These are phyloP conservation scores for Penicillium fimorum DNA, from an alignment of 495 filamentous ascomycete genomes.

Conservation along the genomic window DNA sequence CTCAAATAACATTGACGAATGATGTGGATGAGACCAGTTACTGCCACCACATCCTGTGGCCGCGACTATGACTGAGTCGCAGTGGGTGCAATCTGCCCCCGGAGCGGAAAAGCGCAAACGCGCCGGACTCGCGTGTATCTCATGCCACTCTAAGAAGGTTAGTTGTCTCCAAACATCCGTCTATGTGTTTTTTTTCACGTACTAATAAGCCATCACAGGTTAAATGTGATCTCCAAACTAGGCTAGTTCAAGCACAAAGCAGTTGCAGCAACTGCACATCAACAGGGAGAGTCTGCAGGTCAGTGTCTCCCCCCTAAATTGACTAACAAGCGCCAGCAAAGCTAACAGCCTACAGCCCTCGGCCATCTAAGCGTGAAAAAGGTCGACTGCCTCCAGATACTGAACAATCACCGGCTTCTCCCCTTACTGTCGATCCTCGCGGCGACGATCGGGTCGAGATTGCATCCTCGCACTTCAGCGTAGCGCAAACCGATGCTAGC, in stretches of 20 bases:
- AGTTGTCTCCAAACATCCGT: too few relatives aligned
- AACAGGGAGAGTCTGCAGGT: not conserved
- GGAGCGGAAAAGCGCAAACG: not conserved
- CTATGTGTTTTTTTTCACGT: too few relatives aligned
- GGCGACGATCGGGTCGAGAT: not conserved
- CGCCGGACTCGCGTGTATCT: not conserved
- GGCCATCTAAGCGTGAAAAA: too few relatives aligned
- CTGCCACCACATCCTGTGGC: not conserved
- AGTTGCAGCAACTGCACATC: not conserved
- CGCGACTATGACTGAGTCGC: not conserved
- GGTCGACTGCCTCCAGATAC: too few relatives aligned
- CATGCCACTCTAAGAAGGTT: not conserved
- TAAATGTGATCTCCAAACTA: not conserved
- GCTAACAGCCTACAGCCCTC: not conserved
- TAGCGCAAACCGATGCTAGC: not conserved
- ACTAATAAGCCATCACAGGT: not conserved
- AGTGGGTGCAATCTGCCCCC: not conserved
- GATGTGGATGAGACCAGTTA: not conserved
- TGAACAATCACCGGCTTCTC: too few relatives aligned
- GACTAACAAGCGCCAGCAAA: not conserved
- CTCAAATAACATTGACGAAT: not conserved
- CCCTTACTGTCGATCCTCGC: too few relatives aligned
- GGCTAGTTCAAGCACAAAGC: not conserved
- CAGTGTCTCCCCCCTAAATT: not conserved
- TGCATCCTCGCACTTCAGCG: not conserved